Base-by-base conservation (phyloP, 306 rosid species). In the Corylus avellana region DNA sequence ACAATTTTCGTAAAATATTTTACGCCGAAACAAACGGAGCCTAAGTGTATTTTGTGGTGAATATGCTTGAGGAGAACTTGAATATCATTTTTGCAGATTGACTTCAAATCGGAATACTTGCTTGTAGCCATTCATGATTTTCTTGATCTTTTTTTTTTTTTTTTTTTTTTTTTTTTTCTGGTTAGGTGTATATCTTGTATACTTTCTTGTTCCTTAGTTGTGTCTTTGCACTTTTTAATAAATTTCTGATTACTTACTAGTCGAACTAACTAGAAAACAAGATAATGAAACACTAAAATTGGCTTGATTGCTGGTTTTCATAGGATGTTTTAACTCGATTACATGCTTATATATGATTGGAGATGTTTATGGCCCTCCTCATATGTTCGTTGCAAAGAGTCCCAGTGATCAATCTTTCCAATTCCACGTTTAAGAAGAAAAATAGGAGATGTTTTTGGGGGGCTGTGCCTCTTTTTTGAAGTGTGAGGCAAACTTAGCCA, bases 361-460 rank as follows among this genome's bases (percentile, higher is more conserved):
- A 44, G 44, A 80, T 88, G 78, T 74, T 88, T 86, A 82, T 84
- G 73, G 78, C 79, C 81, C 80, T 87, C 76, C 81, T 89, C 83
- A 44, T 86, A 68, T 90, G 89, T 85, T 88, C 64, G 59, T 82
- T 90, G 93, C 92, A 94, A 97, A 86, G 86, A 85, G 84, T 87
- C 44, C 91, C 93, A 51, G 94, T 82, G 27, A 85, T 91, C 73
- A 97, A 92, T 86, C 90, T 91, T 68, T 94, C 88, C 89, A 84
- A 85, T 84, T 89, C 98, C 74, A 91, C 94, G 85, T 94, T 88
- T 87, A 94, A 88, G 90, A 97, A 94, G 82, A 89, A 88, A 88
- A 74, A 89, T 85, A 81, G 93, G 98, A 82, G 93, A 94, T 79
- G 81, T 83, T 66, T 58, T 75, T 61, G 93, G 95, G 95, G 77